These are phyloP conservation scores for Paramecium sonneborni DNA, from an alignment of 73 alveolate genomes.

Conservation along the genomic window DNA sequence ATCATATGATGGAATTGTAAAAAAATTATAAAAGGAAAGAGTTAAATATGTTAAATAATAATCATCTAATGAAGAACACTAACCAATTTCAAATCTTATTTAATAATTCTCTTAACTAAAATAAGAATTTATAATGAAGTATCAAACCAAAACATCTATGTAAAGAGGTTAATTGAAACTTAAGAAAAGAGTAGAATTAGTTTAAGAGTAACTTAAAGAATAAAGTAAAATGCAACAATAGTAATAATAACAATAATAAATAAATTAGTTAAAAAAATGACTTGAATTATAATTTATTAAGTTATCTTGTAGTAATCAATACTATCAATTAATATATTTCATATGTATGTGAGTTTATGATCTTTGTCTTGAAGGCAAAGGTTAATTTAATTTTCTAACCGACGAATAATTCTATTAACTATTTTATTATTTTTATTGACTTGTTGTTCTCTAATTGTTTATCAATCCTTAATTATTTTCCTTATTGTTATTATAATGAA, in stretches of 20 bases:
- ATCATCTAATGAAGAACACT: not conserved
- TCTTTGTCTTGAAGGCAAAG: conserved; percentile 2
- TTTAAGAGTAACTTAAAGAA: not conserved
- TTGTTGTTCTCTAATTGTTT: not conserved
- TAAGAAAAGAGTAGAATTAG: not conserved
- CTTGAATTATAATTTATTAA: not conserved
- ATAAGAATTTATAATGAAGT: not conserved
- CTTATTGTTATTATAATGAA: not conserved
- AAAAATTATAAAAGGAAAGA: conserved; percentile 21
- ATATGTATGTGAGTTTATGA: not conserved
- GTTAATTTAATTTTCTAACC: conserved; percentile 11
- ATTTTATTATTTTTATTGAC: not conserved
- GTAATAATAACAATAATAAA: not conserved
- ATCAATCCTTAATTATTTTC: conserved; percentile 8
- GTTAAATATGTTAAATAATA: conserved; percentile 12
- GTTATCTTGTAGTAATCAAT: not conserved
- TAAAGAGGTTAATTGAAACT: not conserved
- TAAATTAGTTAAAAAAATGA: not conserved
- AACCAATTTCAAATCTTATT: not conserved
- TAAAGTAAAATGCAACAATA: not conserved
- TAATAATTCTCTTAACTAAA: not conserved
- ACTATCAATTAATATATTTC: not conserved
- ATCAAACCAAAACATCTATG: not conserved
- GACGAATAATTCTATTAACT: not conserved
- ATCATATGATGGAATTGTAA: conserved; percentile 38